These are phyloP conservation scores for Botrytis squamosa DNA, from an alignment of 2,329 filamentous ascomycete species.

Conservation along the genomic window DNA sequence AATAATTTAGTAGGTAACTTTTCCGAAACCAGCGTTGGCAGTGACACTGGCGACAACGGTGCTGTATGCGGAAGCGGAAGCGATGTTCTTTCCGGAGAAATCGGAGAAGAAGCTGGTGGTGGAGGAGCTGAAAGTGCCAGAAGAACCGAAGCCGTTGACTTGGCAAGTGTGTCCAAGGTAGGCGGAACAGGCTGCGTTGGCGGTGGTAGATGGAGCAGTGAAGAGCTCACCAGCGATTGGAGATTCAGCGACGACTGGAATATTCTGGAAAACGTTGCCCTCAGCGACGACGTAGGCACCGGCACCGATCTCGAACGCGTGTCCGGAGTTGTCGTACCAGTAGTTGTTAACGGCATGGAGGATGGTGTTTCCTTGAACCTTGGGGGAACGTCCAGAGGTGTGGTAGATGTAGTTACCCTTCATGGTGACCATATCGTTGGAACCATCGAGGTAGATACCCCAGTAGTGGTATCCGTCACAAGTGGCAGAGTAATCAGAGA, in stretches of 20 bases:
- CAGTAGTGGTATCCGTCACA: slow-evolving; percentile 51
- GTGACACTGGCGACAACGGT: slow-evolving; percentile 1
- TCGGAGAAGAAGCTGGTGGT: slow-evolving; percentile 37
- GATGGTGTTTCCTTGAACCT: slow-evolving; percentile 43
- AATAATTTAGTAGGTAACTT: not conserved
- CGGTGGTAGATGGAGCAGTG: slow-evolving; percentile 23
- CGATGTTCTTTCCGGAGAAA: slow-evolving; percentile 38
- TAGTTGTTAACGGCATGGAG: slow-evolving; percentile 47
- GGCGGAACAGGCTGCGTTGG: slow-evolving; percentile 28
- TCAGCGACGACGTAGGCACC: slow-evolving; percentile 43
- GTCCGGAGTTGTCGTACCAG: slow-evolving; percentile 45
- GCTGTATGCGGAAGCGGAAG: slow-evolving; percentile 31
- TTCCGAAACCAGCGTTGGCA: slow-evolving; percentile 9
- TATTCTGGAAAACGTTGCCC: slow-evolving; percentile 48
- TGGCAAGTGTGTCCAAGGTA: slow-evolving; percentile 31
- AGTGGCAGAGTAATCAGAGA: slow-evolving; percentile 44
- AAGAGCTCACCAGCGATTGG: slow-evolving; percentile 25
- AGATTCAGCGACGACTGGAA: slow-evolving; percentile 33
- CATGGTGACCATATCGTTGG: slow-evolving; percentile 44
- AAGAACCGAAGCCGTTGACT: slow-evolving; percentile 32
- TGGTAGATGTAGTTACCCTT: slow-evolving; percentile 48
- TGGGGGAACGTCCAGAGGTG: slow-evolving; percentile 46
- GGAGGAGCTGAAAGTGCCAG: slow-evolving; percentile 37
- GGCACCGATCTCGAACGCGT: slow-evolving; percentile 45
- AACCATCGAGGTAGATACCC: slow-evolving; percentile 45